phyloP scores from a whole-genome alignment of 257 asterid genomes.

The Gynochthodes officinalis region DNA sequence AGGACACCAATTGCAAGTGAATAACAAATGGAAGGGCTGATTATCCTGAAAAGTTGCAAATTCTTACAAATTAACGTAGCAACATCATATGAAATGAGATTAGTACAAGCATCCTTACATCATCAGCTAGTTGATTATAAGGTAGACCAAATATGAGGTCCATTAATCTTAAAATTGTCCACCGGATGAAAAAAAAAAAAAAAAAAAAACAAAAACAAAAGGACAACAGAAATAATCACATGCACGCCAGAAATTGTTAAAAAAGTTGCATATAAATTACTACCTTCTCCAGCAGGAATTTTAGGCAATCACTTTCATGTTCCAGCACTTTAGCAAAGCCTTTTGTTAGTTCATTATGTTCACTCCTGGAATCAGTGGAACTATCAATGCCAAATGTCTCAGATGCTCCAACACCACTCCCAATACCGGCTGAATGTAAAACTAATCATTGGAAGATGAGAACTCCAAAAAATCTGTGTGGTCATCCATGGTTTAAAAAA shows the following conservation, averaged over 20 bases:
- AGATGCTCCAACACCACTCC: constrained; percentile 29
- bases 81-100: neutral
- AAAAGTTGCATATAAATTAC: neutral
- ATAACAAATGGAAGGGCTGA: constrained; percentile 49
- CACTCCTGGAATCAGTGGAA: constrained; percentile 27
- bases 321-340: constrained; percentile 26
- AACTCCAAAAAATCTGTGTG: neutral
- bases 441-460: constrained; percentile 15
- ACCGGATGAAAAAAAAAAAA: no score
- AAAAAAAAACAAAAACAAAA: constrained; percentile 13
- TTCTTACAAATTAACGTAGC: constrained; percentile 9
- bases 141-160: neutral
- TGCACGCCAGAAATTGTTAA: constrained; percentile 14
- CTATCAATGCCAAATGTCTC: constrained; percentile 13
- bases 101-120: neutral
- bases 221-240: no score
- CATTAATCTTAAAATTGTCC: neutral
- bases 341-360: constrained; percentile 30
- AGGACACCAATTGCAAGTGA: constrained; percentile 61
- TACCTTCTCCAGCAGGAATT: constrained; percentile 57
- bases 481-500: neutral
- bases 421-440: constrained; percentile 40
- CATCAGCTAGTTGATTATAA: neutral
- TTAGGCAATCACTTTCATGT: constrained; percentile 27
- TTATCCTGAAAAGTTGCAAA: constrained; percentile 47